These are phyloP conservation scores for Zasmidium angulare DNA, from an alignment of 2,329 filamentous ascomycete species.

Conservation along the genomic window DNA sequence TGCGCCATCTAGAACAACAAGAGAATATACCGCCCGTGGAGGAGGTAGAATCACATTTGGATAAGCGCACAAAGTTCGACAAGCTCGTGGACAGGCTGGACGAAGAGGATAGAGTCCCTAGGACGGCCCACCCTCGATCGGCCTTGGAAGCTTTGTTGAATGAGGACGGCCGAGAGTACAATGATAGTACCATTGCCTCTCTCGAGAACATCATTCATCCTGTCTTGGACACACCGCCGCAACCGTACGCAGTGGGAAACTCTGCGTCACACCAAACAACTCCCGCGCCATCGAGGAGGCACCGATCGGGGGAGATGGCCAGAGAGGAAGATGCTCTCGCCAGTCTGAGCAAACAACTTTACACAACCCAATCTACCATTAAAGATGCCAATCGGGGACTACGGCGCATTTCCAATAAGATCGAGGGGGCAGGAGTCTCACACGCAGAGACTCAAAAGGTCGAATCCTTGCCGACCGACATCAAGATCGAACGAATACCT, in stretches of 20 bases:
- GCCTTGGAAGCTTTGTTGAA: constrained; percentile 43
- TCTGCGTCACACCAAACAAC: neutral
- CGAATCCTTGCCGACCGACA: neutral
- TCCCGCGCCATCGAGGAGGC: neutral
- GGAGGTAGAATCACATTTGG: neutral
- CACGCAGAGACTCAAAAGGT: neutral
- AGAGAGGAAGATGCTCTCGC: constrained; percentile 44
- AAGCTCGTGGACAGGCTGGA: neutral
- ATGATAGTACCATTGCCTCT: constrained; percentile 50
- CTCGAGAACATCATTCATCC: constrained; percentile 46
- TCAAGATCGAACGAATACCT: neutral
- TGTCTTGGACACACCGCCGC: neutral
- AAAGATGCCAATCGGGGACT: constrained; percentile 46
- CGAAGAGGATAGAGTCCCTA: neutral
- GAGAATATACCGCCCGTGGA: neutral
- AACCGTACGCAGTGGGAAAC: constrained; percentile 14
- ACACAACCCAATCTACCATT: constrained; percentile 42
- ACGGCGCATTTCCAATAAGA: constrained; percentile 40
- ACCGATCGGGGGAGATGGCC: constrained; percentile 6
- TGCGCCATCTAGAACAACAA: neutral
- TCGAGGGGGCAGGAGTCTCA: constrained; percentile 31
- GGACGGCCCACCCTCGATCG: constrained; percentile 25
- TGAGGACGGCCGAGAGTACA: constrained; percentile 36
- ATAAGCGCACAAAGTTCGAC: neutral
- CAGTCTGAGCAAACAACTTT: constrained; percentile 42